Base-by-base conservation (phyloP, 208 protist genomes). In the Vickermania spadyakhi region DNA sequence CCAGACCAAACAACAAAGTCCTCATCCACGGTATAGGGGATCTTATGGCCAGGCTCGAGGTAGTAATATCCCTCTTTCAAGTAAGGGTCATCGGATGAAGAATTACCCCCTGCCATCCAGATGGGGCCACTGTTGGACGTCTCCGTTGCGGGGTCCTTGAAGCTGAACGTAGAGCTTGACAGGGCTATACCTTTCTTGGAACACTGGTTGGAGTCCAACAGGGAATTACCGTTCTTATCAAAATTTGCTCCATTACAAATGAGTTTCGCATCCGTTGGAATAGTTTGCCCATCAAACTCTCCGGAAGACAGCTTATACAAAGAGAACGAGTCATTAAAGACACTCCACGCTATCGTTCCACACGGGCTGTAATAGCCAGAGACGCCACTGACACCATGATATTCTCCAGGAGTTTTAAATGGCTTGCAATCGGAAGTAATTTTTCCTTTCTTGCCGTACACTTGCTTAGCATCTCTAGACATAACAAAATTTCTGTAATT, bases 1-100 rank as follows among this genome's bases (percentile, higher is more conserved):
- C 96, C 81, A 73, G 98, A 93, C 98, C 98, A 99, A 28, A 99
- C 95, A 51, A 99, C 97, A 45, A 99, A 96, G 68, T 99, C 95
- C 66, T 99, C 88, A 79, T 99, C 94, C 25, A 66, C 78, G 3
- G 63, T 60, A 0, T 66, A 58, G 2, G 93, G 89, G 28, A 97
- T 84, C 18, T 64, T 62, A 66, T 97, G 93, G 0, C 86, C 84
- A 27, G 81, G 64, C 56, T 96, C 88, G 0, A 57, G 51, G 31
- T 73, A 81, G 65, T 96, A 96, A 63, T 85, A 96, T 25, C 90
- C 90, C 1, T 69, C 69, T 29, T 66, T 71, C 7, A 81, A 74
- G 56, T 73, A 94, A 0, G 88, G 75, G 41, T 94, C 75, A 22
- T 66, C 77, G 13, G 83, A 70, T 4, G 53, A 41, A 0, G 56